Conservation (phyloP, 2,329 filamentous ascomycete species). For the Aspergillus tanneri region DNA sequence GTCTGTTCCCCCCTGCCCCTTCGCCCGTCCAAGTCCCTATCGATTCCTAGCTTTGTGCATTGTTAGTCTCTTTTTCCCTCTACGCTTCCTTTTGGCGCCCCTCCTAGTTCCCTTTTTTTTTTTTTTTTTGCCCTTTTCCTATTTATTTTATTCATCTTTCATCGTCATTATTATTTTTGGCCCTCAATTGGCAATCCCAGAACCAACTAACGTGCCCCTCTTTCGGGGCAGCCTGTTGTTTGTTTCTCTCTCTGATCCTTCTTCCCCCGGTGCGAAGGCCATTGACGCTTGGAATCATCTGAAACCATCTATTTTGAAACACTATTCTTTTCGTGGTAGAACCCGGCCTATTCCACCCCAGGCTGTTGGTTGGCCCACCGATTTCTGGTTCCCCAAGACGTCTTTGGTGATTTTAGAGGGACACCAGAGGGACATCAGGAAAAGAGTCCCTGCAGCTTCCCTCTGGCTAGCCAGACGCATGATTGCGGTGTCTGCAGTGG, state of each 20-base stretch:
- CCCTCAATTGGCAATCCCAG: slow-evolving; percentile 15
- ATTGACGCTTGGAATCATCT: slow-evolving; percentile 24
- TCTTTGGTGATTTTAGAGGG: slow-evolving; percentile 15
- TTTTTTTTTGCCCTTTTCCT: slow-evolving; percentile 3
- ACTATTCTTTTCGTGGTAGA: slow-evolving; percentile 22
- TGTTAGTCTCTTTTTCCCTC: slow-evolving; percentile 14
- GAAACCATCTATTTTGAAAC: slow-evolving; percentile 29
- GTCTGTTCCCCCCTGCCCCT: slow-evolving; percentile 16
- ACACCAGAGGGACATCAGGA: slow-evolving; percentile 16
- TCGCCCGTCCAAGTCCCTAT: slow-evolving; percentile 17
- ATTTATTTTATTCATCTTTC: slow-evolving; percentile 12
- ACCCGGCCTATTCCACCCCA: slow-evolving; percentile 19
- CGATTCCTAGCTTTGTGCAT: slow-evolving; percentile 19
- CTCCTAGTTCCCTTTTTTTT: slow-evolving; percentile 14
- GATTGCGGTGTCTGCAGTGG: slow-evolving; percentile 18
- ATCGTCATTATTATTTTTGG: slow-evolving; percentile 12
- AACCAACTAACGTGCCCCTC: slow-evolving; percentile 17
- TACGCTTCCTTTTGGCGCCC: slow-evolving; percentile 8
- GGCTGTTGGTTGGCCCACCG: slow-evolving; percentile 18
- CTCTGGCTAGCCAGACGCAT: slow-evolving; percentile 22
- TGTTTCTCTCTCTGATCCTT: slow-evolving; percentile 14
- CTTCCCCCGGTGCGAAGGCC: slow-evolving; percentile 15
- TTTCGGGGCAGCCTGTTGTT: slow-evolving; percentile 10
- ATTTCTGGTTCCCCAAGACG: neutral
- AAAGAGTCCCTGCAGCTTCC: slow-evolving; percentile 36